Evolutionary conservation across 1,139 yeast species (phyloP).

Genomic region (Candida sanyaensis): DNA sequence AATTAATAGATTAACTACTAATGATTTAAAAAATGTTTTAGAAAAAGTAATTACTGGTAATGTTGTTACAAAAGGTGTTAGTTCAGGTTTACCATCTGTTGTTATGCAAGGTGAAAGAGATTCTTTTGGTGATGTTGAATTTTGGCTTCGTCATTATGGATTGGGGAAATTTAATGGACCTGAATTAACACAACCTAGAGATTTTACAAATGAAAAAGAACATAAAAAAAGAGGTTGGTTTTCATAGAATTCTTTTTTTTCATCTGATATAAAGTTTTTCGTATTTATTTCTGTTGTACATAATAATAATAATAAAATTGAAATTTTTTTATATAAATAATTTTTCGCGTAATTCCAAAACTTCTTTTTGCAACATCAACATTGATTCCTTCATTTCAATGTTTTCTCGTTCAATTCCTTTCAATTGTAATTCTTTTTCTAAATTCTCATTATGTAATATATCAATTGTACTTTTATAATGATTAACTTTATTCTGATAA

Average conservation of each 20-base stretch:
- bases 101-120: slow-evolving; percentile 90
- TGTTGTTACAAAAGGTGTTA: slow-evolving; percentile 49
- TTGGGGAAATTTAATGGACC: slow-evolving; percentile 51
- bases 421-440: slow-evolving; percentile 43
- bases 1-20: slow-evolving; percentile 65
- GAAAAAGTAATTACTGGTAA: slow-evolving; percentile 72
- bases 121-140: slow-evolving; percentile 80
- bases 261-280: neutral
- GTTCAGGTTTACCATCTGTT: slow-evolving; percentile 71
- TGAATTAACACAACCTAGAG: slow-evolving; percentile 31
- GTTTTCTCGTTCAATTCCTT: slow-evolving; percentile 36
- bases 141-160: slow-evolving; percentile 68
- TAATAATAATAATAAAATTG: neutral
- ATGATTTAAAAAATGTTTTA: slow-evolving; percentile 75
- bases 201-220: slow-evolving; percentile 18
- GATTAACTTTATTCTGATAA: slow-evolving; percentile 43
- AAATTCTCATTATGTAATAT: slow-evolving; percentile 38
- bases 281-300: slow-evolving; percentile 2
- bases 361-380: slow-evolving; percentile 62
- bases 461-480: slow-evolving; percentile 36
- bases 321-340: slow-evolving; percentile 18
- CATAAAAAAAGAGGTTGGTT: slow-evolving; percentile 1
- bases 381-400: slow-evolving; percentile 55
- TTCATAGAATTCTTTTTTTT: neutral
- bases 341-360: slow-evolving; percentile 58